Percentiles rank a stretch among this genome's conserved stretches.
Evolutionary conservation across 192 early-diverging fungal species (phyloP).

Genomic region (Thamnidium elegans): DNA sequence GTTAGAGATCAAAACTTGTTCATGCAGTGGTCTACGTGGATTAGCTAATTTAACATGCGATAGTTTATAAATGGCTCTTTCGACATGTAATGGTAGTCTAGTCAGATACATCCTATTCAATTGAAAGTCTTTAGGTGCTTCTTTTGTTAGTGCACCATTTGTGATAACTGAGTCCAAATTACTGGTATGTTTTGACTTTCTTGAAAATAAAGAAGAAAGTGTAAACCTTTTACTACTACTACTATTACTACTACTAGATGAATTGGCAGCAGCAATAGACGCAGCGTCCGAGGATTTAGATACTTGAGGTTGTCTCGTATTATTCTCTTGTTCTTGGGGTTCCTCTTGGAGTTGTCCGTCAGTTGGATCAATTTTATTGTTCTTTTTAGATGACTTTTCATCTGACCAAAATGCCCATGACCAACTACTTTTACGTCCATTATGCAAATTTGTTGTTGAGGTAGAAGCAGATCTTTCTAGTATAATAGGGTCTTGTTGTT

Average conservation of each 20-base stretch:
- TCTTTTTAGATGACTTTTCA: constrained; percentile 10
- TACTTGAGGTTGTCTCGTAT: not conserved
- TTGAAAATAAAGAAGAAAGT: constrained; percentile 17
- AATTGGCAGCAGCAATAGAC: not conserved
- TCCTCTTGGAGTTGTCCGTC: too few species aligned
- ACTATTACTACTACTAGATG: not conserved
- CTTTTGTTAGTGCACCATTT: not conserved
- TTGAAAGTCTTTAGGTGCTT: constrained; percentile 25
- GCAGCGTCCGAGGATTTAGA: constrained; percentile 8
- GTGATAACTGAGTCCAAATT: constrained; percentile 41
- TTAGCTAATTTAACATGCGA: constrained; percentile 75
- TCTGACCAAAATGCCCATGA: constrained; percentile 21
- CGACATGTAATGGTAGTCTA: constrained; percentile 72
- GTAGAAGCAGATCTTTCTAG: not conserved
- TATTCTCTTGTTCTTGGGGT: too few species aligned
- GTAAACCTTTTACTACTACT: not conserved
- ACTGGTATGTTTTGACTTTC: constrained; percentile 28
- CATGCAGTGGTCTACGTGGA: constrained; percentile 63
- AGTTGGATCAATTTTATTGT: not conserved
- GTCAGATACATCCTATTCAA: constrained; percentile 27
- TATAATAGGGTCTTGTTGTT: constrained; percentile 1
- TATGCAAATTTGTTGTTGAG: not conserved
- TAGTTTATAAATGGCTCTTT: constrained; percentile 72
- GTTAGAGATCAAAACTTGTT: constrained; percentile 75
- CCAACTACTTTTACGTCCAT: not conserved